Evolutionary conservation across 805 yeast genomes (phyloP).

Genomic region (Lipomyces japonicus): DNA sequence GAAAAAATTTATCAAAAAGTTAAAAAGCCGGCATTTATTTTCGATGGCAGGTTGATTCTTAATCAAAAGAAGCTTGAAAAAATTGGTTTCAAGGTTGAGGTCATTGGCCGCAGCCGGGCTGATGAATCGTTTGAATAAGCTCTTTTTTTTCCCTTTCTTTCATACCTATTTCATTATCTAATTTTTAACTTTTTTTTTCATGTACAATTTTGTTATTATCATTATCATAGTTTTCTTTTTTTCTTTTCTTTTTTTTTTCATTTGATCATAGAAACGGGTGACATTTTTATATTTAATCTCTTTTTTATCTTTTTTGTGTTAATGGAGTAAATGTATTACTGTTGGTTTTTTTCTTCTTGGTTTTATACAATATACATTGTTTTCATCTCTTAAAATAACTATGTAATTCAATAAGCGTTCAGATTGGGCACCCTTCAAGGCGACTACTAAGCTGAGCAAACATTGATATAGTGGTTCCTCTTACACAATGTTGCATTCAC

Average conservation of each 20-base stretch:
- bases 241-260: not conserved
- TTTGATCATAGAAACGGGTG: not conserved
- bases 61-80: conserved; percentile 30
- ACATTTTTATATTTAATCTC: not conserved
- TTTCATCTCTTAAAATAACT: too few relatives aligned
- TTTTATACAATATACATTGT: too few relatives aligned
- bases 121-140: conserved; percentile 23
- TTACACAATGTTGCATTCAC: too few relatives aligned
- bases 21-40: conserved; percentile 36
- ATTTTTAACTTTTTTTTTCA: not conserved
- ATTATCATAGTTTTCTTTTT: not conserved
- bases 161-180: not conserved
- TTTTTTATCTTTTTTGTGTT: not conserved
- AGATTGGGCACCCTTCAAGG: too few relatives aligned
- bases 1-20: conserved; percentile 31
- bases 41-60: conserved; percentile 33
- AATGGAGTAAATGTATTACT: not conserved
- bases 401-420: too few relatives aligned
- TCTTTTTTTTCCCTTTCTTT: not conserved
- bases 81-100: conserved; percentile 35
- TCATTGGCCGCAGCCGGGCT: conserved; percentile 30
- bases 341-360: not conserved
- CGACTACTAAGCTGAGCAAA: too few relatives aligned
- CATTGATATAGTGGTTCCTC: too few relatives aligned
- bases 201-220: not conserved